phyloP scores from a whole-genome alignment of 306 rosid genomes.

The Hippophae gyantsensis region DNA sequence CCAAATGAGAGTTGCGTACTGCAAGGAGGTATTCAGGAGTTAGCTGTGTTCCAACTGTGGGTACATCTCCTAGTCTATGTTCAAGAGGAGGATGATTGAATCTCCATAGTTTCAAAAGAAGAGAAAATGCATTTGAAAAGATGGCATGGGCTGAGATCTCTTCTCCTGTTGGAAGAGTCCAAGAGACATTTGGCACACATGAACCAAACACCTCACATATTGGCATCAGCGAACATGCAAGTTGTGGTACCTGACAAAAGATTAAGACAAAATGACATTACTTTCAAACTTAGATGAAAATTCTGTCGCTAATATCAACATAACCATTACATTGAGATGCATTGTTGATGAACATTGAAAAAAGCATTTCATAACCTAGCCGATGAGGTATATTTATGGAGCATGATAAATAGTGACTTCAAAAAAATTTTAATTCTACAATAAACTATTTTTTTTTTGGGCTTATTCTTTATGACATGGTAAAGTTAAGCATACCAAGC shows the following conservation, averaged over 20 bases:
- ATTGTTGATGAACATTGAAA: too few species aligned
- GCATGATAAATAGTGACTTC: too few species aligned
- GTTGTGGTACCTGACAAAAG: conserved; percentile 79
- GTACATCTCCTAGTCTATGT: conserved; percentile 84
- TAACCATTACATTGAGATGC: too few species aligned
- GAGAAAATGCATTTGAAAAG: conserved; percentile 90
- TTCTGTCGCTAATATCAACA: too few species aligned
- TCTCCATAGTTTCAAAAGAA: conserved; percentile 87
- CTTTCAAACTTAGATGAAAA: background rate
- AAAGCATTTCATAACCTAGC: too few species aligned
- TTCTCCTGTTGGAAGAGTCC: conserved; percentile 65
- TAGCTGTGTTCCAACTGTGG: conserved; percentile 82
- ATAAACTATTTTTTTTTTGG: too few species aligned
- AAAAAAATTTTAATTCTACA: too few species aligned
- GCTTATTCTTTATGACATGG: too few species aligned
- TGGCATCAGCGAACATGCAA: conserved; percentile 95
- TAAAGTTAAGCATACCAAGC: conserved; percentile 36
- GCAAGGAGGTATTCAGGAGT: conserved; percentile 90
- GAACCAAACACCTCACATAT: conserved; percentile 98
- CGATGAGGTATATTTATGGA: too few species aligned
- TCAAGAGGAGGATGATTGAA: conserved; percentile 93
- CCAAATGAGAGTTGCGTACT: conserved; percentile 68
- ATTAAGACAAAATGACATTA: conserved; percentile 12
- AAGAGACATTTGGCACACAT: conserved; percentile 70
- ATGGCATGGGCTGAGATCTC: conserved; percentile 85